These are phyloP conservation scores for Populus hybrid DNA, from an alignment of 441 rosid species.

Conservation along the genomic window DNA sequence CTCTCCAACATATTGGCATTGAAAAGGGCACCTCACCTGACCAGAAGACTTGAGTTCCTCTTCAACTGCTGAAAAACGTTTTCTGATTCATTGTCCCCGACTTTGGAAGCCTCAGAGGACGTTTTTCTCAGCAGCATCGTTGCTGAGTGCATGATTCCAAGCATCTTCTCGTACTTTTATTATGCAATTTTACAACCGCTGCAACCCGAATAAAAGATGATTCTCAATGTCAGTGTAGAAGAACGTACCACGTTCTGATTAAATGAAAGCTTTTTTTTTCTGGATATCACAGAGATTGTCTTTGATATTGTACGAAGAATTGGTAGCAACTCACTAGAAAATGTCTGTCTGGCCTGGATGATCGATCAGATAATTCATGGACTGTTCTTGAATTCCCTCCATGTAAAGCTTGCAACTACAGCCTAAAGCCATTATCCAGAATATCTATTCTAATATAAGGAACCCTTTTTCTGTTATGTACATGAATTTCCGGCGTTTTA, in stretches of 20 bases:
- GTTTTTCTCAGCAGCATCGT: neutral
- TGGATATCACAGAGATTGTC: no score
- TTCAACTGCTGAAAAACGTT: neutral
- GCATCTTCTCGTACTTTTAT: neutral
- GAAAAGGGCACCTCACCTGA: neutral
- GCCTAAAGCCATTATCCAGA: no score
- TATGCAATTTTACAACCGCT: no score
- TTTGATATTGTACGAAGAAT: no score
- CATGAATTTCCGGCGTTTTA: neutral
- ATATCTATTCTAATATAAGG: neutral
- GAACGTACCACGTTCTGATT: no score
- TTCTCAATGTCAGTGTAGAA: no score
- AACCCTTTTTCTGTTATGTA: neutral
- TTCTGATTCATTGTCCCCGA: neutral
- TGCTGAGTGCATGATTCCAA: neutral
- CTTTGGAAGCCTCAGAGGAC: neutral
- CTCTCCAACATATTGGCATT: neutral
- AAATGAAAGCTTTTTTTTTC: no score
- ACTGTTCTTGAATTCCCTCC: no score
- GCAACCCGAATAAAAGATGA: neutral
- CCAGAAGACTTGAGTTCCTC: neutral
- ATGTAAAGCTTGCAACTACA: no score
- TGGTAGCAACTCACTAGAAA: no score
- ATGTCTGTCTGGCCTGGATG: neutral
- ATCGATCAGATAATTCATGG: no score